Conservation (phyloP, 305 asterid genomes). For the Caryopteris hybrid region DNA sequence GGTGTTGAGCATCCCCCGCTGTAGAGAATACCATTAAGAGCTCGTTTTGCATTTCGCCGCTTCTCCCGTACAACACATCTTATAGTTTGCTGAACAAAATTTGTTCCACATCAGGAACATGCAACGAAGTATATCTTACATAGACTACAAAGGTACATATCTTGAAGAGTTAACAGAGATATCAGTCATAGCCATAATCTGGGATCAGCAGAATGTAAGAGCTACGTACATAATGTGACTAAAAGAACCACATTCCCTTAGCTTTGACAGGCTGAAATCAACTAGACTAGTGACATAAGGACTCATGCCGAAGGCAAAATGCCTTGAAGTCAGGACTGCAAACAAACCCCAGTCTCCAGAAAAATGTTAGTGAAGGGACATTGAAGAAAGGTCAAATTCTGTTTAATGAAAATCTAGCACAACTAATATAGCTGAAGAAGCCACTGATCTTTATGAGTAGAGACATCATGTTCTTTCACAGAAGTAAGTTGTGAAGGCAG, state of each 20-base stretch:
- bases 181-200: not conserved
- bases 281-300: not conserved
- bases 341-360: not conserved
- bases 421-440: not conserved
- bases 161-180: not conserved
- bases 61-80: slow-evolving; percentile 59
- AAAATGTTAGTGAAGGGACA: not conserved
- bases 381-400: not conserved
- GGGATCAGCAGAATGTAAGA: not conserved
- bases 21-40: slow-evolving; percentile 54
- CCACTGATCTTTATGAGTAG: not conserved
- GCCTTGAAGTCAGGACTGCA: not conserved
- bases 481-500: not conserved
- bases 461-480: not conserved
- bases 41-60: slow-evolving; percentile 69
- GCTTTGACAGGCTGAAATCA: not conserved
- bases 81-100: slow-evolving; percentile 44
- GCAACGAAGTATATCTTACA: not conserved
- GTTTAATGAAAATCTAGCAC: not conserved
- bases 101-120: slow-evolving; percentile 13
- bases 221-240: not conserved
- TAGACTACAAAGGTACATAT: not conserved
- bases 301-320: not conserved
- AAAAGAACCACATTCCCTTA: not conserved
- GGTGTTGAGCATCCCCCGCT: slow-evolving; percentile 40